Conservation (phyloP, 1,284 basidiomycete genomes). For the Albatrellus sp. region DNA sequence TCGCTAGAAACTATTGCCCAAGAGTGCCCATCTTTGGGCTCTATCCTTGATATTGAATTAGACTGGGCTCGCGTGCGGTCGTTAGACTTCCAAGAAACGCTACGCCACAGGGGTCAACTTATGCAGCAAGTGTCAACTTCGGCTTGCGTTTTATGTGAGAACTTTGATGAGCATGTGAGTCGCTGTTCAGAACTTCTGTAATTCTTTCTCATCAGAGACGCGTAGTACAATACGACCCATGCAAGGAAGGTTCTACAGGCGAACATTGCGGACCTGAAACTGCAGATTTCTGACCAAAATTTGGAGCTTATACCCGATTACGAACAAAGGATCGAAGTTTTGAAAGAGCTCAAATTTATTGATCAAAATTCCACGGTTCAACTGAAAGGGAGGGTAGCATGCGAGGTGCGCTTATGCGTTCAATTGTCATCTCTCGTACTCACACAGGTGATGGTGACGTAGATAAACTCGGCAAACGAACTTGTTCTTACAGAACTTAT, state of each 20-base stretch:
- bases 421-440: not conserved
- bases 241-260: slow-evolving; percentile 61
- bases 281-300: slow-evolving; percentile 90
- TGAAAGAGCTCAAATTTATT: slow-evolving; percentile 87
- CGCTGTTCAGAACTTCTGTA: not conserved
- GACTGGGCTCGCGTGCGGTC: slow-evolving; percentile 77
- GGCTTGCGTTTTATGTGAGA: slow-evolving; percentile 43
- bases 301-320: slow-evolving; percentile 96
- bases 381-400: slow-evolving; percentile 94
- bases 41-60: slow-evolving; percentile 46
- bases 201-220: slow-evolving; percentile 2
- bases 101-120: slow-evolving; percentile 50
- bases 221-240: slow-evolving; percentile 67
- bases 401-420: slow-evolving; percentile 52
- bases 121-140: slow-evolving; percentile 29
- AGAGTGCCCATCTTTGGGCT: slow-evolving; percentile 38
- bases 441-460: not conserved
- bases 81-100: slow-evolving; percentile 87
- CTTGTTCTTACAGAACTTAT: slow-evolving; percentile 95
- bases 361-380: slow-evolving; percentile 90
- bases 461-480: slow-evolving; percentile 97
- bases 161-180: slow-evolving; percentile 63
- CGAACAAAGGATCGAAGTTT: slow-evolving; percentile 84
- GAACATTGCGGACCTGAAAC: slow-evolving; percentile 65
- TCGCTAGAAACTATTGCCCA: slow-evolving; percentile 36